Evolutionary conservation across 2,329 filamentous ascomycete species (phyloP).

Genomic region (Penicillium sp.): DNA sequence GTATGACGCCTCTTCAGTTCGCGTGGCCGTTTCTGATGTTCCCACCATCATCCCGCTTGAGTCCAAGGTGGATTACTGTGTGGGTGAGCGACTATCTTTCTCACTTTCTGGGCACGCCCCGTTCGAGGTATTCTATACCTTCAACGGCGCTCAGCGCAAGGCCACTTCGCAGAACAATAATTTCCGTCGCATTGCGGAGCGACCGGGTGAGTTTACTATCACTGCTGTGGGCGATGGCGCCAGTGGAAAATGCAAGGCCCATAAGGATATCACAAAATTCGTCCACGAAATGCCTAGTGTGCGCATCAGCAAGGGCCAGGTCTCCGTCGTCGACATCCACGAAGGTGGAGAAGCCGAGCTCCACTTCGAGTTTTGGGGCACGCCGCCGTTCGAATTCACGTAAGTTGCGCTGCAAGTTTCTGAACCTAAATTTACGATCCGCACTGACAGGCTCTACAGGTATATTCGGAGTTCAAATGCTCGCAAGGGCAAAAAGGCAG

Average conservation of each 20-base stretch:
- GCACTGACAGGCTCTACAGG: slow-evolving; percentile 31
- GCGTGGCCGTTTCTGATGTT: slow-evolving; percentile 89
- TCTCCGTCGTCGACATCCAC: slow-evolving; percentile 85
- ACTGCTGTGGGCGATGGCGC: slow-evolving; percentile 83
- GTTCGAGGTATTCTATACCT: slow-evolving; percentile 89
- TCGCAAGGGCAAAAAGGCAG: slow-evolving; percentile 70
- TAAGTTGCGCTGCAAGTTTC: slow-evolving; percentile 32
- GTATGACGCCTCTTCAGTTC: slow-evolving; percentile 69
- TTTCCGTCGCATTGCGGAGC: slow-evolving; percentile 91
- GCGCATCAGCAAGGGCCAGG: slow-evolving; percentile 78
- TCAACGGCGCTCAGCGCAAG: slow-evolving; percentile 73
- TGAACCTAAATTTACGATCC: neutral
- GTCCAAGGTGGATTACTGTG: slow-evolving; percentile 82
- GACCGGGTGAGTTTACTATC: slow-evolving; percentile 82
- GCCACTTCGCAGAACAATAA: slow-evolving; percentile 69
- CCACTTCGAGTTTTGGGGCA: slow-evolving; percentile 90
- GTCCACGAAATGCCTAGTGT: slow-evolving; percentile 94
- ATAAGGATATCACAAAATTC: slow-evolving; percentile 71
- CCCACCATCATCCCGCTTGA: slow-evolving; percentile 88
- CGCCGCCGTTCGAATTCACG: slow-evolving; percentile 95
- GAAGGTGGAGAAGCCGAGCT: slow-evolving; percentile 94
- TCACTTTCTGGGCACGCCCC: slow-evolving; percentile 85
- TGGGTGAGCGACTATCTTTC: slow-evolving; percentile 91
- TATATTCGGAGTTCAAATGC: slow-evolving; percentile 89
- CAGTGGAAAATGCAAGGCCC: slow-evolving; percentile 75